These are phyloP conservation scores for Cladophialophora yegresii DNA, from an alignment of 2,329 filamentous ascomycete genomes.

Conservation along the genomic window DNA sequence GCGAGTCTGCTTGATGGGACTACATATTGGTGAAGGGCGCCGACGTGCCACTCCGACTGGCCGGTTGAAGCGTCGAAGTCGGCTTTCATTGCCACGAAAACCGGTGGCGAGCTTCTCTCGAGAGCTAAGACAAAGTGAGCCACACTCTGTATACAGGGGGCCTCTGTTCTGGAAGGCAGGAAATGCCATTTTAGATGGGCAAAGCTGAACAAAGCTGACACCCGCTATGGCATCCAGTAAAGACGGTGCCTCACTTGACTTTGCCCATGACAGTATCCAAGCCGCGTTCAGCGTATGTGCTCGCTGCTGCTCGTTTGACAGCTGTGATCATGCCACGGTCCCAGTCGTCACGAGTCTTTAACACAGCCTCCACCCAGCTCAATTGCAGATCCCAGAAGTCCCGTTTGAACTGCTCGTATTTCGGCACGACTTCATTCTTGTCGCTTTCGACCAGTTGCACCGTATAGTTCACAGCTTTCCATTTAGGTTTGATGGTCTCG, in stretches of 20 bases:
- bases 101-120: not conserved
- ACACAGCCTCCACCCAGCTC: constrained; percentile 90
- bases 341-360: constrained; percentile 87
- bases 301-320: constrained; percentile 85
- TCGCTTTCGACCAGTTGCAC: constrained; percentile 72
- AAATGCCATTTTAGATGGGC: not conserved
- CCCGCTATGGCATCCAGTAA: no score
- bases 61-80: not conserved
- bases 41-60: not conserved
- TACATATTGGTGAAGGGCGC: not conserved
- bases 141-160: no score
- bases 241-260: constrained; percentile 74
- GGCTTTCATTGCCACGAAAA: not conserved
- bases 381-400: constrained; percentile 93
- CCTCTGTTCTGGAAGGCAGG: not conserved
- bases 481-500: constrained; percentile 80
- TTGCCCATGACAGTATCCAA: constrained; percentile 93
- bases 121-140: not conserved
- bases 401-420: constrained; percentile 80
- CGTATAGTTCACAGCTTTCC: constrained; percentile 86
- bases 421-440: constrained; percentile 71
- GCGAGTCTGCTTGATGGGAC: not conserved
- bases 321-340: constrained; percentile 84
- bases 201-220: no score
- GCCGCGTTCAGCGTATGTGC: constrained; percentile 76